phyloP scores from a whole-genome alignment of 768 basidiomycete genomes.

The Leccinum truebloodii region DNA sequence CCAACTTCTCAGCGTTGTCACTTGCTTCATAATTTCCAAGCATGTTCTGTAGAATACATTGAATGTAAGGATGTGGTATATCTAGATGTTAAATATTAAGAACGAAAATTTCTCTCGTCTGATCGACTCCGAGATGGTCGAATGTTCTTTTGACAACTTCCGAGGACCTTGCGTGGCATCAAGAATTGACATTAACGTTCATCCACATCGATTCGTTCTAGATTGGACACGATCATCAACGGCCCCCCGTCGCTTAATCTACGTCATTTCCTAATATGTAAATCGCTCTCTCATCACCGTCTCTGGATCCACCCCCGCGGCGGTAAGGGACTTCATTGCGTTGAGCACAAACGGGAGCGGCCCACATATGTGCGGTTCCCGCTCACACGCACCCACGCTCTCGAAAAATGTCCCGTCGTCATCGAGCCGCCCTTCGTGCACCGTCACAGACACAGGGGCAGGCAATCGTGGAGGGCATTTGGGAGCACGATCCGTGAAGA shows the following conservation, averaged over 20 bases:
- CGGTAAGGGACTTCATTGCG: slow-evolving; percentile 22
- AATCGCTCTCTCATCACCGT: slow-evolving; percentile 26
- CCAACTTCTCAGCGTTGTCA: not conserved
- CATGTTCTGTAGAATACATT: not conserved
- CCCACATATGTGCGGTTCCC: slow-evolving; percentile 27
- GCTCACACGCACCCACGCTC: slow-evolving; percentile 15
- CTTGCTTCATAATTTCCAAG: not conserved
- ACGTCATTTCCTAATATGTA: slow-evolving; percentile 21
- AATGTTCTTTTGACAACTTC: not conserved
- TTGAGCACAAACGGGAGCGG: slow-evolving; percentile 27
- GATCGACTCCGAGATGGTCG: not conserved
- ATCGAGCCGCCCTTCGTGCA: slow-evolving; percentile 23
- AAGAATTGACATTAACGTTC: not conserved
- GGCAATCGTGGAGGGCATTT: slow-evolving; percentile 7
- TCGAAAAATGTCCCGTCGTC: slow-evolving; percentile 18
- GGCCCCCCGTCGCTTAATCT: not conserved
- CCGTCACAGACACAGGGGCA: slow-evolving; percentile 9
- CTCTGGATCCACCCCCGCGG: slow-evolving; percentile 26
- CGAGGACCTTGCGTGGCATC: not conserved
- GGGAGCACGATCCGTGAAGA: slow-evolving; percentile 15
- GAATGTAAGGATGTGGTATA: not conserved
- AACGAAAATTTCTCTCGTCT: not conserved
- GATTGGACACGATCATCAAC: not conserved
- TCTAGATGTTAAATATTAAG: not conserved
- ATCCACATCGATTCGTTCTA: not conserved